phyloP scores from a whole-genome alignment of 768 basidiomycete species.

The Psilocybe tampanensis region DNA sequence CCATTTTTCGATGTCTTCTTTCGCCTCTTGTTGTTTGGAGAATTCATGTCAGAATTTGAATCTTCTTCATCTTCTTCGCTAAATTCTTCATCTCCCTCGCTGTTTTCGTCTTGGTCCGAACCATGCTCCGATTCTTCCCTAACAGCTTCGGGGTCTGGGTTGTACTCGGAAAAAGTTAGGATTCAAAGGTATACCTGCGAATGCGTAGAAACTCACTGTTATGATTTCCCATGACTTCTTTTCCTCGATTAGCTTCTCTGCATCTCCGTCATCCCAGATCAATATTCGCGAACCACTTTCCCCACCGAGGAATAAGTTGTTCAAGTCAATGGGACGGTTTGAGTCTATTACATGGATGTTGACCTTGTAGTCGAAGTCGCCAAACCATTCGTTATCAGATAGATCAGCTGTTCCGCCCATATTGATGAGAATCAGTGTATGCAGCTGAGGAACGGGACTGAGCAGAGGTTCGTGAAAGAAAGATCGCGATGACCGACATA shows the following conservation, averaged over 20 bases:
- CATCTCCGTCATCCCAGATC: slow-evolving; percentile 92
- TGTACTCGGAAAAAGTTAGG: slow-evolving; percentile 52
- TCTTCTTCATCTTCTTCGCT: slow-evolving; percentile 41
- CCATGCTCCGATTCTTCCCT: slow-evolving; percentile 49
- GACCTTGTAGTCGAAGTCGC: slow-evolving; percentile 61
- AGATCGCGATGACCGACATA: slow-evolving; percentile 26
- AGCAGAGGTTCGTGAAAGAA: background rate
- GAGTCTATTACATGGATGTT: slow-evolving; percentile 95
- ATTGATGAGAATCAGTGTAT: slow-evolving; percentile 89
- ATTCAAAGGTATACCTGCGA: slow-evolving; percentile 5
- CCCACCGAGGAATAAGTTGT: slow-evolving; percentile 78
- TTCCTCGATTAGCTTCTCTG: slow-evolving; percentile 68
- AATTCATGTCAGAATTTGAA: slow-evolving; percentile 3
- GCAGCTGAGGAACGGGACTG: slow-evolving; percentile 52
- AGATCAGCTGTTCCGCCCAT: slow-evolving; percentile 91
- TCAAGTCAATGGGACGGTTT: slow-evolving; percentile 84
- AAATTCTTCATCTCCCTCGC: slow-evolving; percentile 45
- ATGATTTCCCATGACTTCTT: slow-evolving; percentile 84
- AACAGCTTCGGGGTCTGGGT: slow-evolving; percentile 63
- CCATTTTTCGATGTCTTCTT: slow-evolving; percentile 42
- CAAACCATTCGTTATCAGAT: slow-evolving; percentile 74
- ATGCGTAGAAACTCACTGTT: slow-evolving; percentile 51
- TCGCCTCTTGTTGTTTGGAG: slow-evolving; percentile 50
- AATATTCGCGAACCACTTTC: slow-evolving; percentile 73
- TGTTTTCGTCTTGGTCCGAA: slow-evolving; percentile 39